Evolutionary conservation across 176 grass and related monocot genomes (phyloP), one percentile per base, ranked within the genome.

Genomic region (Stipa capillata): DNA sequence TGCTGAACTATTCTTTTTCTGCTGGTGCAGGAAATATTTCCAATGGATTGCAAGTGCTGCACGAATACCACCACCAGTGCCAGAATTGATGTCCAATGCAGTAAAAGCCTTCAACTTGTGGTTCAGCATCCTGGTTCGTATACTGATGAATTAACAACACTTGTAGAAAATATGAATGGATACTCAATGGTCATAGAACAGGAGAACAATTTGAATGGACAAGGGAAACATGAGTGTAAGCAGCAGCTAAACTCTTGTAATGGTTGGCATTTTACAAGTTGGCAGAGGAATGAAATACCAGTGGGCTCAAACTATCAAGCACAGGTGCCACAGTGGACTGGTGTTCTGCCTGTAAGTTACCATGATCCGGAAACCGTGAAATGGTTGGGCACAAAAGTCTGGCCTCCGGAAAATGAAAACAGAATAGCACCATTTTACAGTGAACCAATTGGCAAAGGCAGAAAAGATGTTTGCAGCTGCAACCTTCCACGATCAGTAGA

Each of bases 301-400:
- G 63, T 90, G 20, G 82, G 88, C 5, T 12, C 24, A 2, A 7
- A 29, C 24, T 86, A 80, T 71, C 91, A 94, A 80, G 79, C 76
- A 88, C 27, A 78, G 8, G 79, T 93, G 7, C 84, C 81, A 62
- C 64, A 78, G 56, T 93, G 91, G 84, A 87, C 81, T n/a, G 66
- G 61, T 27, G 42, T 79, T 40, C 16, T 71, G 24, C 51, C 83
- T 88, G 59, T 18, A 81, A 81, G 16, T 74, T 85, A 79, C 20
- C 41, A 57, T 25, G 64, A 55, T 39, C 43, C 44, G 18, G 85
- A 90, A 51, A 71, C 85, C 12, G 40, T 78, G 53, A 91, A 94
- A 88, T 94, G 88, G 91, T 81, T 88, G 65, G 88, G 91, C 37
- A 90, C 88, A 80, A 77, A 52, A 49, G 44, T 85, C 60, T 93